Evolutionary conservation across 148 eudicot genomes (phyloP), one percentile per base, ranked within the genome.

Genomic region (Vaccinium vitisidaea): DNA sequence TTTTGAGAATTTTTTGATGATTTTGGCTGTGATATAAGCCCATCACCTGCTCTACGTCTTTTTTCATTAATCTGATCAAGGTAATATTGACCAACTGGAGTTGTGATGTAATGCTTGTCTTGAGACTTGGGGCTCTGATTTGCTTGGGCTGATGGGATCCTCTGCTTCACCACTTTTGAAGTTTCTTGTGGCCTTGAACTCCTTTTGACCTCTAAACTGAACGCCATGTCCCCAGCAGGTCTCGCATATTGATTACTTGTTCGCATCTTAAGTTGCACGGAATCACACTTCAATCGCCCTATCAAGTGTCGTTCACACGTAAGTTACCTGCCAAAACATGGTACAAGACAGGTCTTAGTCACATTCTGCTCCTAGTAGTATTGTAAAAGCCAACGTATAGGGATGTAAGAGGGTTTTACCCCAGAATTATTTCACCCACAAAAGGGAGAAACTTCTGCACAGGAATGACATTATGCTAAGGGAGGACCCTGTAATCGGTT

Each of bases 121-220:
- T 87, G 88, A 36, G 80, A 87, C 84, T 87, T 87, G 65, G 84
- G 81, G 84, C 84, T 80, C 74, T 84, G 83, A 86, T 75, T 81
- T 85, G 86, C 76, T 55, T 80, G 81, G 49, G 91, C 85, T 18
- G 90, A 84, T 79, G 53, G 84, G 79, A 83, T 75, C 77, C 82
- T 91, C 80, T 89, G 94, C 83, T 80, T 88, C 25, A 84, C 90
- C 79, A 87, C 78, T 82, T 85, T 86, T 52, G 91, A 91, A 56
- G 82, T 69, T 80, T 85, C 90, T 80, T 80, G 82, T 75, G 83
- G 87, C 55, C 82, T 89, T 73, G 92, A 84, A 69, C 76, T 85
- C 82, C 87, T 89, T 86, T 69, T 88, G 80, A 48, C 83, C 81
- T 90, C 91, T 67, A 82, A 74, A 25, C 80, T 84, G 46, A 80